Percentiles rank a stretch among this genome's conserved stretches.
Conservation (phyloP, 352 stramenopile species). For the Aphanomyces astaci region DNA sequence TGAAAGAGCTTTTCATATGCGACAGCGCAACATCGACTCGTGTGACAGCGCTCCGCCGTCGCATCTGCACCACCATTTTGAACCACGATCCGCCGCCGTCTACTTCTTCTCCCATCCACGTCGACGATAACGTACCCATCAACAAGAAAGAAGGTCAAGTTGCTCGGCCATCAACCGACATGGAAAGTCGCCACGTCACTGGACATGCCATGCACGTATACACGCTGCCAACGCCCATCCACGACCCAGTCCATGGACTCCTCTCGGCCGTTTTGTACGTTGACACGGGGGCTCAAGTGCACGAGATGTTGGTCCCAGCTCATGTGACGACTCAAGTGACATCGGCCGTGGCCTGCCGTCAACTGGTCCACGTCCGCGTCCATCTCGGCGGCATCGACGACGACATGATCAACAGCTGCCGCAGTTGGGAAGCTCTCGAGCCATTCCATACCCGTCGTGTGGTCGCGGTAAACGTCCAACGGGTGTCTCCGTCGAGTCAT, state of each 20-base stretch:
- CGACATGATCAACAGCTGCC: slow-evolving; percentile 12
- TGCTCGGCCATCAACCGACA: no score
- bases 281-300: background rate
- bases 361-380: background rate
- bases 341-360: background rate
- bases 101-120: no score
- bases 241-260: background rate
- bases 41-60: background rate
- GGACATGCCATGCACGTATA: slow-evolving; percentile 15
- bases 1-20: no score
- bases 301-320: slow-evolving; percentile 1
- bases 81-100: no score
- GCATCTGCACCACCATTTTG: background rate
- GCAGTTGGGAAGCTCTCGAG: slow-evolving; percentile 7
- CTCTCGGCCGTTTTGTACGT: background rate
- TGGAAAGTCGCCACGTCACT: no score
- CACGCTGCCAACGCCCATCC: background rate
- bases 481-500: background rate
- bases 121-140: no score
- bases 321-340: background rate
- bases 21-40: background rate
- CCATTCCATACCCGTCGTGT: background rate
- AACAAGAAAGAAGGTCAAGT: no score
- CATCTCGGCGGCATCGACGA: slow-evolving; percentile 1
- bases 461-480: background rate